A percentile compares a stretch with the other conserved stretches of the same genome.
These are phyloP conservation scores for Aspergillus novoparasiticus DNA, from an alignment of 2,329 filamentous ascomycete species.

Conservation along the genomic window DNA sequence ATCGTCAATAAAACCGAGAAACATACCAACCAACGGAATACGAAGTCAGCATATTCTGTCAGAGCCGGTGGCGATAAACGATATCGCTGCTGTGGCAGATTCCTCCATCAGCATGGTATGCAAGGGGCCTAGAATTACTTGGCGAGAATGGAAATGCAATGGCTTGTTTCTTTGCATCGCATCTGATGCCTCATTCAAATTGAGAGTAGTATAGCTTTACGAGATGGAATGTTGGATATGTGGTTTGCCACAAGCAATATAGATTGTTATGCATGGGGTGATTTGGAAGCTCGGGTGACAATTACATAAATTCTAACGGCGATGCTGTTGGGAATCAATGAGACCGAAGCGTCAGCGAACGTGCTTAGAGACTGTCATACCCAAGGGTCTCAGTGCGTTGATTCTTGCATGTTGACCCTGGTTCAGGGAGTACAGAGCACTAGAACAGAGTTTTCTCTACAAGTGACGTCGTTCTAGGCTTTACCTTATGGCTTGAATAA, in stretches of 20 bases:
- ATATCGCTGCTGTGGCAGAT: background rate
- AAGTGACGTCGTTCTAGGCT: background rate
- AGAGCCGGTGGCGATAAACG: background rate
- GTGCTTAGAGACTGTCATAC: background rate
- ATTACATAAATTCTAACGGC: background rate
- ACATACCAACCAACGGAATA: background rate
- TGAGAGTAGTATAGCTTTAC: background rate
- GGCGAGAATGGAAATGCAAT: background rate
- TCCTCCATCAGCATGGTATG: background rate
- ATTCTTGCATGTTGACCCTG: background rate
- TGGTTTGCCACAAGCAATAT: background rate
- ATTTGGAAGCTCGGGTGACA: background rate
- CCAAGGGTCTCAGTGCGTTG: background rate
- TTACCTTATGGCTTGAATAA: background rate
- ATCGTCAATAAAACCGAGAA: background rate
- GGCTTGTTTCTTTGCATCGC: background rate
- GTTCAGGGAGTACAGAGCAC: background rate
- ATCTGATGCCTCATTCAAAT: background rate
- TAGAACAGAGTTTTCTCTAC: background rate
- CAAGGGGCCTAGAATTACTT: background rate
- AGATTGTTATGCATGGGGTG: background rate
- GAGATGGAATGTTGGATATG: background rate
- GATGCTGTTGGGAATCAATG: background rate
- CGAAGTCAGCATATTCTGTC: background rate
- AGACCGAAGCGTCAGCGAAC: background rate